A percentile compares a stretch with the other conserved stretches of the same genome.
Conservation (phyloP, 2,329 filamentous ascomycete genomes). For the Alternaria longipes region DNA sequence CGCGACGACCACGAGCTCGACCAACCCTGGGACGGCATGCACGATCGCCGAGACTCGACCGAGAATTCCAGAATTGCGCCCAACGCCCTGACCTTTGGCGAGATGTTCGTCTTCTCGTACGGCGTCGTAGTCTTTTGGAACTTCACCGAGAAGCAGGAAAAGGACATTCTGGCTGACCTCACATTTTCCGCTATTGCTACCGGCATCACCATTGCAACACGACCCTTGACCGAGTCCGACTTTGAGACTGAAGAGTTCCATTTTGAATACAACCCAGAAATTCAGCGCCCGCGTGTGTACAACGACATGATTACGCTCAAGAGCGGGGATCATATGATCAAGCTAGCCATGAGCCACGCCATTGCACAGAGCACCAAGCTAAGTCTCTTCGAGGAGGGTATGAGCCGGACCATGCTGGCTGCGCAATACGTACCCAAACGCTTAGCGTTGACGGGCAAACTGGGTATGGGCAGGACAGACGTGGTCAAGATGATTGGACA, state of each 20-base stretch:
- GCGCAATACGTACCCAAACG: constrained; percentile 92
- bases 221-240: constrained; percentile 85
- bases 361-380: constrained; percentile 98
- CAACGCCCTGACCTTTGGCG: constrained; percentile 81
- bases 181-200: constrained; percentile 81
- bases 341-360: constrained; percentile 95
- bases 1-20: constrained; percentile 43
- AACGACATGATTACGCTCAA: constrained; percentile 99
- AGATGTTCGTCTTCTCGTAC: constrained; percentile 97
- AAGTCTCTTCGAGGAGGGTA: constrained; percentile 93
- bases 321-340: constrained; percentile 98
- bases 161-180: constrained; percentile 92
- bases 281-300: constrained; percentile 89
- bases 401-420: constrained; percentile 92
- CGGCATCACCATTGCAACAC: constrained; percentile 73
- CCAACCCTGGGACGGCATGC: constrained; percentile 31
- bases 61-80: constrained; percentile 65
- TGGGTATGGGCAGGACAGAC: constrained; percentile 91
- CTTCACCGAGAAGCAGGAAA: constrained; percentile 94
- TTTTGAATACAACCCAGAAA: constrained; percentile 91
- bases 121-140: constrained; percentile 99
- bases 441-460: constrained; percentile 84
- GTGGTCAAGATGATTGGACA: constrained; percentile 91
- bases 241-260: constrained; percentile 99
- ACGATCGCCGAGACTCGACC: constrained; percentile 32